A percentile compares a stretch with the other conserved stretches of the same genome.
These are phyloP conservation scores for Fusarium pilosicola DNA, from an alignment of 2,329 filamentous ascomycete genomes.

Conservation along the genomic window DNA sequence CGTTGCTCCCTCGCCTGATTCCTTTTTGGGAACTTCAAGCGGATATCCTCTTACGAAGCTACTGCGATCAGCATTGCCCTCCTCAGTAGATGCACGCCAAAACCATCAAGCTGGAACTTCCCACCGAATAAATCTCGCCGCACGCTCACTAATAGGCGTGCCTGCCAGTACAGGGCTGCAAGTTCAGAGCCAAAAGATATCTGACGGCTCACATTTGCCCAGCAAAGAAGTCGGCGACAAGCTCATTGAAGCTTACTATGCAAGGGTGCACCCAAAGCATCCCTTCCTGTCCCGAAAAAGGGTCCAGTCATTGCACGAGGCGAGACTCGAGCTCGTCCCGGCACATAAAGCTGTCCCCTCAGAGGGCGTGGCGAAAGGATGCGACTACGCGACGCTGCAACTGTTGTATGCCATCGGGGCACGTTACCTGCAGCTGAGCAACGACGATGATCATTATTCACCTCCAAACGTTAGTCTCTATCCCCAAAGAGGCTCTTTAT, in stretches of 20 bases:
- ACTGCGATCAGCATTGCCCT: background rate
- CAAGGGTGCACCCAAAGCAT: background rate
- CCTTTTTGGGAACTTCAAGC: background rate
- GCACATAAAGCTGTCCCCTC: background rate
- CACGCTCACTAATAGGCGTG: background rate
- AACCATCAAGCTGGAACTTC: background rate
- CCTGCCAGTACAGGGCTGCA: background rate
- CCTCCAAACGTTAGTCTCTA: background rate
- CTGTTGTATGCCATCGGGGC: constrained; percentile 1
- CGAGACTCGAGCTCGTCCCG: background rate
- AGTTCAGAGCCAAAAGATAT: rapidly evolving
- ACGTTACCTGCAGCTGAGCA: constrained; percentile 4
- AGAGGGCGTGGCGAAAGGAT: rapidly evolving
- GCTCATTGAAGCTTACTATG: background rate
- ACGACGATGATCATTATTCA: background rate
- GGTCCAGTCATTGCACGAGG: background rate
- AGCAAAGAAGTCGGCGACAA: background rate
- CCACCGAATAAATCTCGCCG: background rate
- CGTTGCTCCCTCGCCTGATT: background rate
- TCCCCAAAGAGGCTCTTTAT: rapidly evolving
- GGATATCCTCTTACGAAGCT: constrained; percentile 3
- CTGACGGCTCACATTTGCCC: background rate
- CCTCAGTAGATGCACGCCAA: background rate
- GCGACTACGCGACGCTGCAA: background rate
- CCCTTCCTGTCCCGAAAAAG: background rate